Conservation (phyloP, 306 rosid genomes). For the Fragaria iinumae region DNA sequence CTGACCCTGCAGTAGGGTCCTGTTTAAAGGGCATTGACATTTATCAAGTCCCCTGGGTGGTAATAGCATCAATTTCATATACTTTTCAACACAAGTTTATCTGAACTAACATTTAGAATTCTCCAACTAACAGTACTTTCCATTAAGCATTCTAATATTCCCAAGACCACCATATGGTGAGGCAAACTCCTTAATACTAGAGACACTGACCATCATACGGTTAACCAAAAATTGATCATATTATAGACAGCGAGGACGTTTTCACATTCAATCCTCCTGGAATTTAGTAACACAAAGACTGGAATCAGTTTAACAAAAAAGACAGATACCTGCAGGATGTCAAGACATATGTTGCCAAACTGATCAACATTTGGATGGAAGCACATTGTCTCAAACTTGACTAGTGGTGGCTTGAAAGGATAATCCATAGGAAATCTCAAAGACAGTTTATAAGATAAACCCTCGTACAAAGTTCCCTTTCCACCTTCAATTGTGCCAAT, state of each 20-base stretch:
- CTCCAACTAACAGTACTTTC: not conserved
- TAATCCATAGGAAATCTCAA: slow-evolving; percentile 81
- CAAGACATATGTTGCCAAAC: slow-evolving; percentile 97
- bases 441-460: slow-evolving; percentile 90
- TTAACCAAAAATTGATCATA: not conserved
- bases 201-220: not conserved
- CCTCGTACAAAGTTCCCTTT: slow-evolving; percentile 83
- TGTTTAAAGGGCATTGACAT: not conserved
- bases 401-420: slow-evolving; percentile 93
- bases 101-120: not conserved
- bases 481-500: slow-evolving; percentile 97
- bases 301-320: slow-evolving; percentile 6
- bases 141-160: not conserved
- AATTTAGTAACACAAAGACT: not conserved
- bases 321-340: slow-evolving; percentile 82
- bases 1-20: not conserved
- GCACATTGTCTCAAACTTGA: slow-evolving; percentile 92
- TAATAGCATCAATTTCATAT: not conserved
- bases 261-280: not conserved
- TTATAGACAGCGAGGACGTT: not conserved
- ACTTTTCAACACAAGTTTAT: not conserved
- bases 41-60: not conserved
- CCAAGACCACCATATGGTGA: not conserved
- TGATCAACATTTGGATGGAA: slow-evolving; percentile 97
- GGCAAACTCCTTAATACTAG: not conserved